Base-by-base conservation (phyloP, 257 asterid genomes). In the Catharanthus roseus region DNA sequence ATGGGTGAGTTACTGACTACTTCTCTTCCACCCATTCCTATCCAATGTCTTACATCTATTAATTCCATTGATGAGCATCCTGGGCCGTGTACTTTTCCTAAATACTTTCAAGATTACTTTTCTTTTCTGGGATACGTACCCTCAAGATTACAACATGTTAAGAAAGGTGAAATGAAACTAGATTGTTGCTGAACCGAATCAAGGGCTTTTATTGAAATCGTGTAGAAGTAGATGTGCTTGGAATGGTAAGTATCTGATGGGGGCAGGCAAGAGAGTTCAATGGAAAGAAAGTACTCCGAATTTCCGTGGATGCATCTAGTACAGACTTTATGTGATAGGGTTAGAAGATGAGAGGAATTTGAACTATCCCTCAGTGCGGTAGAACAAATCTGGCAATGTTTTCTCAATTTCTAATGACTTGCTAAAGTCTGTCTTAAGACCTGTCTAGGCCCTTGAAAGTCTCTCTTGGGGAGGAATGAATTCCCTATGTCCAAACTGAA, bases 1-100 rank as follows among this genome's bases (percentile, higher is more conserved):
- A 89, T 63, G 87, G 96, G 99, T 93, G 33, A 80, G 80, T 78
- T 24, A 53, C 50, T 8, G 68, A 67, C 53, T 7, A 0, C 28
- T 26, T 72, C 55, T 51, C 51, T 24, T 65, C 23, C 26, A 41
- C 33, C 9, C 16, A 67, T 26, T 66, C 39, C 45, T 55, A 34
- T 42, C 45, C 26, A 8, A 41, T 36, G 21, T 0, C 5, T 45
- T 57, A 44, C 19, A 41, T 19, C 39, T 4, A 8, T 34, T 41
- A 56, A 31, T 13, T 36, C 9, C 39, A n/a, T 4, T 64, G 45
- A 41, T 28, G 24, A 12, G 10, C 34, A 47, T 10, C 51, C 56
- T 72, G 38, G 19, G 47, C n/a, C 13, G 21, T 68, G 21, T 54
- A 47, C 2, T 26, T 21, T 61, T 73, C 44, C 72, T 69, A 68